Base-by-base conservation (phyloP, 2,329 filamentous ascomycete genomes). In the Alternaria brassicae region DNA sequence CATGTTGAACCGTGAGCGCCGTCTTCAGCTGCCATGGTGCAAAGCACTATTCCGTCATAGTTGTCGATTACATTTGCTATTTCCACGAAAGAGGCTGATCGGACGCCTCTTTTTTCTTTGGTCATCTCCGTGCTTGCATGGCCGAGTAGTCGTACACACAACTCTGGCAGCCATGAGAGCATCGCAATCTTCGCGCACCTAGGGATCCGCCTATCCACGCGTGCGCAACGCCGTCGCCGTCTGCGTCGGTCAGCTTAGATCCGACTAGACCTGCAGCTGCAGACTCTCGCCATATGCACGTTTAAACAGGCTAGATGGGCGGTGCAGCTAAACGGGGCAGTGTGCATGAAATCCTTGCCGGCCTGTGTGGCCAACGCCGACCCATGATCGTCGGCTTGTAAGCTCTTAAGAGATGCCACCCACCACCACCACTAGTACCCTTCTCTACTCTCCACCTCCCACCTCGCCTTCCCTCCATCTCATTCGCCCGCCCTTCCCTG, bases 381-480 rank as follows among this genome's bases (percentile, higher is more conserved):
- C 63, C 71, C 70, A 70, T 70, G 65, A 71, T 74, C 70, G 61
- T 66, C 70, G 71, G 71, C 71, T 69, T 68, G 70, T 71, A 69
- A 70, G 65, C 69, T 73, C 72, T 75, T 77, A 77, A 77, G 69
- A 72, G 63, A 71, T 73, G 45, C 60, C 69, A 75, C 72, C 75
- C 75, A 72, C 75, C 70, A 68, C 67, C 68, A 68, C 67, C 68
- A 63, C 70, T 77, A 78, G 70, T 40, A 40, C 37, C 70, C 67
- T 74, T 73, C 76, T 71, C 69, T 74, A 75, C 73, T 73, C 74
- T 76, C 70, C 74, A 74, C 77, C 76, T 76, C 74, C 69, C 72
- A 73, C 78, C 77, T 77, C 79, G 76, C 78, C 76, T 69, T 77
- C 76, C 72, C 74, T 72, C 75, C 75, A 60, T 72, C 75, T 76